Evolutionary conservation across 805 yeast genomes (phyloP).

Genomic region (Metschnikowia sp.): DNA sequence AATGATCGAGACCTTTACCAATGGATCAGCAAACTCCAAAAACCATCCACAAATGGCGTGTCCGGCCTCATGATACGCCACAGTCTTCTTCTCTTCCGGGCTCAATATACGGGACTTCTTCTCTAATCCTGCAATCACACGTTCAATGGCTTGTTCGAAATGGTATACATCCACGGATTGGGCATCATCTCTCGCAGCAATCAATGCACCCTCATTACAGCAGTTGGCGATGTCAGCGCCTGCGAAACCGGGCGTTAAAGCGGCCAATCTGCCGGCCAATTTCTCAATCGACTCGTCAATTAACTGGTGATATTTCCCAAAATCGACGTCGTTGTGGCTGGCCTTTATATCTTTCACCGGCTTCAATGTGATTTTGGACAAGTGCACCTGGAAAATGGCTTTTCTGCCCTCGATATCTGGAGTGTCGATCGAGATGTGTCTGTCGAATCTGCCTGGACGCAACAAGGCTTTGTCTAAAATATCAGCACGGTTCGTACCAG

Average conservation of each 20-base stretch:
- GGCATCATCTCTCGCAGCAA: slow-evolving; percentile 85
- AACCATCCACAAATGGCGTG: slow-evolving; percentile 99
- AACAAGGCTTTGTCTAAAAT: slow-evolving; percentile 87
- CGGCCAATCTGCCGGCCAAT: slow-evolving; percentile 85
- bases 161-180: slow-evolving; percentile 68
- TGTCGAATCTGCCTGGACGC: slow-evolving; percentile 97
- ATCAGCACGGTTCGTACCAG: slow-evolving; percentile 96
- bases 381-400: slow-evolving; percentile 85
- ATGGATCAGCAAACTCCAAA: slow-evolving; percentile 85
- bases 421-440: slow-evolving; percentile 86
- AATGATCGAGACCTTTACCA: slow-evolving; percentile 90
- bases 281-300: slow-evolving; percentile 29
- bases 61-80: slow-evolving; percentile 98
- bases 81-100: slow-evolving; percentile 82
- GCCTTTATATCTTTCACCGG: slow-evolving; percentile 36
- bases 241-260: slow-evolving; percentile 95
- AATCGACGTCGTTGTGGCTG: slow-evolving; percentile 35
- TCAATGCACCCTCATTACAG: slow-evolving; percentile 95
- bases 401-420: slow-evolving; percentile 96
- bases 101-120: slow-evolving; percentile 81
- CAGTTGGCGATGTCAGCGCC: slow-evolving; percentile 99
- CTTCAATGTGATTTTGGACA: slow-evolving; percentile 61
- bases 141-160: slow-evolving; percentile 94
- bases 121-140: slow-evolving; percentile 95
- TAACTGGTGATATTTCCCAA: slow-evolving; percentile 36